A percentile compares a stretch with the other conserved stretches of the same genome.
These are phyloP conservation scores for Cercophora newfieldiana DNA, from an alignment of 495 filamentous ascomycete species.

Conservation along the genomic window DNA sequence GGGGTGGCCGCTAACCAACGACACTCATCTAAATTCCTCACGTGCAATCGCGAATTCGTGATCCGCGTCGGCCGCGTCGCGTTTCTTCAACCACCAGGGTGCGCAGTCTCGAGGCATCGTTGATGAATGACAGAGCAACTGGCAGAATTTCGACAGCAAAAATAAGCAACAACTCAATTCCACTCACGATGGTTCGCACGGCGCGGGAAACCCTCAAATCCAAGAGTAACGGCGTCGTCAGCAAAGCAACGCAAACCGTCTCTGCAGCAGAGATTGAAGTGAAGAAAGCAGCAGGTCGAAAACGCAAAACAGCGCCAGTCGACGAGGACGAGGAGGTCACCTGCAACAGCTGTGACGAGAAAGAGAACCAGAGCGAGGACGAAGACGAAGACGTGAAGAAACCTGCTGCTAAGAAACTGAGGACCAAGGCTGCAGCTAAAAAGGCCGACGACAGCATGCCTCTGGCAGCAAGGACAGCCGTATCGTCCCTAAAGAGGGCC, in stretches of 20 bases:
- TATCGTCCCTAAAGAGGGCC: constrained; percentile 57
- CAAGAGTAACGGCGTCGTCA: constrained; percentile 2
- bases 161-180: not conserved
- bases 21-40: no score
- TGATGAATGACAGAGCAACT: not conserved
- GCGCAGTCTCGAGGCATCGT: not conserved
- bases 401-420: constrained; percentile 47
- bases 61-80: constrained; percentile 5
- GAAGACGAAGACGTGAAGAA: constrained; percentile 29
- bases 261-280: constrained; percentile 14
- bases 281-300: constrained; percentile 26
- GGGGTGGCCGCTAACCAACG: not conserved
- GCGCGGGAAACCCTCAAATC: not conserved
- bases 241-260: constrained; percentile 11
- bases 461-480: constrained; percentile 64
- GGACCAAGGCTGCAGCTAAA: constrained; percentile 44
- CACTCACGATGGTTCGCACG: constrained; percentile 4
- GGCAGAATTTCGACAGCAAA: not conserved
- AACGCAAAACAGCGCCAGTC: constrained; percentile 39
- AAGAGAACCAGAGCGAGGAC: constrained; percentile 24
- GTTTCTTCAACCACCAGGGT: not conserved
- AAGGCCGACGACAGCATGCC: constrained; percentile 58
- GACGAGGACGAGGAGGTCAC: constrained; percentile 23
- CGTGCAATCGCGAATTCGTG: constrained; percentile 5
- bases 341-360: constrained; percentile 23